Percentiles rank a stretch among this genome's conserved stretches.
Evolutionary conservation across 2,329 filamentous ascomycete genomes (phyloP).

Genomic region (Fusarium foetens): DNA sequence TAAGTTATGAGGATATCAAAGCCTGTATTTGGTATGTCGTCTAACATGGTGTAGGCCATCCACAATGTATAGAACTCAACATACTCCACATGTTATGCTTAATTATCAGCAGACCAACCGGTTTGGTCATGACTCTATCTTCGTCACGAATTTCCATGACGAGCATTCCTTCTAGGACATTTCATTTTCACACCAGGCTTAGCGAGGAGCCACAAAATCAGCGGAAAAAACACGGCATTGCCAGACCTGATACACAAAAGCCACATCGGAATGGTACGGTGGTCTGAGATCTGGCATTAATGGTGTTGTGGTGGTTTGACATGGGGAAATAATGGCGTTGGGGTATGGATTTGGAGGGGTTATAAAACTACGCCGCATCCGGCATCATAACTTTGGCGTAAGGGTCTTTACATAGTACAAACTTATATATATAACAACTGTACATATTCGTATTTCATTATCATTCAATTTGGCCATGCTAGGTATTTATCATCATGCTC

Average conservation of each 20-base stretch:
- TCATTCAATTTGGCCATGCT: not conserved
- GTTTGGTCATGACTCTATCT: slow-evolving; percentile 11
- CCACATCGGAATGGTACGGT: slow-evolving; percentile 1
- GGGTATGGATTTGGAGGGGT: slow-evolving; percentile 3
- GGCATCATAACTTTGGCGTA: slow-evolving; percentile 19
- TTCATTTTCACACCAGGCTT: not conserved
- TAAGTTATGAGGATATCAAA: slow-evolving; percentile 12
- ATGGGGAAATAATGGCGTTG: slow-evolving; percentile 33
- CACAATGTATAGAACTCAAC: slow-evolving; percentile 26
- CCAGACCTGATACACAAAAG: not conserved
- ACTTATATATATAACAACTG: slow-evolving; percentile 2
- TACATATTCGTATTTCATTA: not conserved
- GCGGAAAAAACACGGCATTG: not conserved
- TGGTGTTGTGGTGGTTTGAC: slow-evolving; percentile 38
- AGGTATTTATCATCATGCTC: not conserved
- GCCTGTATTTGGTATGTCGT: not conserved
- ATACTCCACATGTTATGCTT: not conserved
- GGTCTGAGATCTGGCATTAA: slow-evolving; percentile 30
- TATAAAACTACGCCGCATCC: slow-evolving; percentile 24
- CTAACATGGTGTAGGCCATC: slow-evolving; percentile 36
- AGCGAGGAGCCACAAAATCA: not conserved
- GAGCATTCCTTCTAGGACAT: not conserved
- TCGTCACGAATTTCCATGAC: not conserved
- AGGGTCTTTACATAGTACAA: not conserved
- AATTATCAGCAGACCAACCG: slow-evolving; percentile 10